Conservation (phyloP, 331 rosid species). For the Arachis monticola region DNA sequence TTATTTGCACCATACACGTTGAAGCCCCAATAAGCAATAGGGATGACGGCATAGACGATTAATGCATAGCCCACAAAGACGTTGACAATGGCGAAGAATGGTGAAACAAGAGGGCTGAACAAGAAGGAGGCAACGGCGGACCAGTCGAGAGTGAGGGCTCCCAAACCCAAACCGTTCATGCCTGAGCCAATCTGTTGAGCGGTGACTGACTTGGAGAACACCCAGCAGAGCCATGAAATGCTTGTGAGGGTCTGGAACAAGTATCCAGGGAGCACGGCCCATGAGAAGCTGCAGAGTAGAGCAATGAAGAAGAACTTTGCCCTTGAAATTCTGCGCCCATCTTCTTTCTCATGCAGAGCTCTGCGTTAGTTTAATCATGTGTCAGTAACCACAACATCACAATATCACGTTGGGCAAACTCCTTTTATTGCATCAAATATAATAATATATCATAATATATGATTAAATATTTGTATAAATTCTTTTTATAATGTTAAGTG, state of each 20-base stretch:
- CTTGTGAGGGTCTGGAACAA: constrained; percentile 68
- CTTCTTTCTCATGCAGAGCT: constrained; percentile 72
- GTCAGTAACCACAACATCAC: no score
- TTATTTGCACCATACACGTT: constrained; percentile 52
- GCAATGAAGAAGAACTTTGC: constrained; percentile 74
- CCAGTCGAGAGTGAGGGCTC: constrained; percentile 77
- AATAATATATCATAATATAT: no score
- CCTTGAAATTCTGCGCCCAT: constrained; percentile 49
- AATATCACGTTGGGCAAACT: no score
- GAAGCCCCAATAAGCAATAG: constrained; percentile 72
- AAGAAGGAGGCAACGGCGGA: constrained; percentile 66
- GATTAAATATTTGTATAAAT: no score
- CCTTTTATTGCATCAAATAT: no score
- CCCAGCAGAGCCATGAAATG: constrained; percentile 82
- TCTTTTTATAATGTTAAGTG: no score
- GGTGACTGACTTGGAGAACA: constrained; percentile 65
- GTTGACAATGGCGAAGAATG: constrained; percentile 73
- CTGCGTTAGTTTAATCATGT: constrained; percentile 36
- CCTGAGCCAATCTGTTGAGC: constrained; percentile 84
- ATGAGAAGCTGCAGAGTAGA: constrained; percentile 67
- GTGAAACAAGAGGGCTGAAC: constrained; percentile 72
- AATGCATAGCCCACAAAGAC: constrained; percentile 53
- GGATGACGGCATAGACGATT: constrained; percentile 53
- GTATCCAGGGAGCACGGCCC: constrained; percentile 71
- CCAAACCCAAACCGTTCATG: constrained; percentile 77